Base-by-base conservation (phyloP, 169 alveolate species). In the Amoebophrya sp. region DNA sequence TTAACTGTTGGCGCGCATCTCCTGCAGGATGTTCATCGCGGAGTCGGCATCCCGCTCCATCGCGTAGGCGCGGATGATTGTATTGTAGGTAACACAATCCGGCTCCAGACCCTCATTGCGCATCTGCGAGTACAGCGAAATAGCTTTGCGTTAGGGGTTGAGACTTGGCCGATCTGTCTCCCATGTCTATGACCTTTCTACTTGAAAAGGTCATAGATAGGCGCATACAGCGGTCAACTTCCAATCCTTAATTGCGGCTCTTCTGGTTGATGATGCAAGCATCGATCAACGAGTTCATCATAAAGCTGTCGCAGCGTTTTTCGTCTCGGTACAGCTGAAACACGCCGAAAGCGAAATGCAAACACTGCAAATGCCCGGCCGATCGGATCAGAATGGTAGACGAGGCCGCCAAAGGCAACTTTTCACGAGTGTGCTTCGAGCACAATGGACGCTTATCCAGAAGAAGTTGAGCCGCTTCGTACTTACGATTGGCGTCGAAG, bases 1-100 rank as follows among this genome's bases (percentile, higher is more conserved):
- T n/a, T n/a, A n/a, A n/a, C n/a, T n/a, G n/a, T 65, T 65, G 83
- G 10, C 39, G 3, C 83, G 83, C 83, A 65, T 65, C 26, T 65
- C 83, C 33, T 65, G 33, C 83, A 65, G 83, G n/a, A 65, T 65
- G 83, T 65, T 65, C 33, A 65, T 1, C 33, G 83, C 83, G 36
- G 33, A 6, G 83, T 65, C 83, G 33, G 83, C 18, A 36, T 65
- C 83, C 36, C 83, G 83, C 83, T 65, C 83, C 83, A 65, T 65
- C 83, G 83, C 83, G 83, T 65, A 65, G 36, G 83, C 83, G n/a
- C 83, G 83, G 26, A 65, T 65, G 33, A 65, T 18, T 36, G 83
- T 65, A 36, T 65, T 65, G 83, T 65, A 65, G 83, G 83, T 65
- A 29, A 65, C 83, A 36, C 83, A 65, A 36, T 65, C 83, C 33